Evolutionary conservation across 1,139 yeast genomes (phyloP), one percentile per base, ranked within the genome.

Genomic region (Arxiozyma slooffiae): DNA sequence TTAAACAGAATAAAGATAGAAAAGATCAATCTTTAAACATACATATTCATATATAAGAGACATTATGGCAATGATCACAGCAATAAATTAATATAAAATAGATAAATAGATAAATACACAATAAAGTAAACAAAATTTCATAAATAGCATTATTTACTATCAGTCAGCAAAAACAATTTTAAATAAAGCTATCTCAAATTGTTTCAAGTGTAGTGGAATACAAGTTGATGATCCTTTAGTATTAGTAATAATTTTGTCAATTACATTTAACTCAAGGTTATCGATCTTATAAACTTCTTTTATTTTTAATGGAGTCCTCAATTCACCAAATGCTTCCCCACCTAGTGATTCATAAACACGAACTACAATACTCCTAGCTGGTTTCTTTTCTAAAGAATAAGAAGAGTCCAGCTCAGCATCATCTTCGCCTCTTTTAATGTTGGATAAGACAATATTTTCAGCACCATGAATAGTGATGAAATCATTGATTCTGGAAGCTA

Each of bases 271-370:
- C 85, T 67, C 97, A 61, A 89, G 73, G 37, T 85, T 75, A 63
- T 86, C 83, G 20, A 86, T 80, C 64, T 79, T 80, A 59, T 64
- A 70, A 8, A 80, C 87, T 53, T 72, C 68, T 45, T 68, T 71
- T 44, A 87, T 67, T 1, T 73, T 68, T 40, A 81, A 67, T 24
- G 63, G 62, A 30, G 69, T 64, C 20, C 66, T 67, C 48, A 88
- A 64, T 11, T 61, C 67, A 1, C 86, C 94, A 8, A 61, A 64
- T 1, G 82, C 74, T 53, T 70, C 72, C 36, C 97, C 97, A 9
- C 97, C 97, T 48, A 90, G 73, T 0, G 95, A 72, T 62, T 90
- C 97, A 67, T 88, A 90, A 1, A 87, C 78, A 60, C 97, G 78
- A 38, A 85, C 73, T 36, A 89, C 74, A 40, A 87, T 70, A 1